Evolutionary conservation across 2,329 filamentous ascomycete genomes (phyloP), one percentile per base, ranked within the genome.

Genomic region (Aspergillus ruber): DNA sequence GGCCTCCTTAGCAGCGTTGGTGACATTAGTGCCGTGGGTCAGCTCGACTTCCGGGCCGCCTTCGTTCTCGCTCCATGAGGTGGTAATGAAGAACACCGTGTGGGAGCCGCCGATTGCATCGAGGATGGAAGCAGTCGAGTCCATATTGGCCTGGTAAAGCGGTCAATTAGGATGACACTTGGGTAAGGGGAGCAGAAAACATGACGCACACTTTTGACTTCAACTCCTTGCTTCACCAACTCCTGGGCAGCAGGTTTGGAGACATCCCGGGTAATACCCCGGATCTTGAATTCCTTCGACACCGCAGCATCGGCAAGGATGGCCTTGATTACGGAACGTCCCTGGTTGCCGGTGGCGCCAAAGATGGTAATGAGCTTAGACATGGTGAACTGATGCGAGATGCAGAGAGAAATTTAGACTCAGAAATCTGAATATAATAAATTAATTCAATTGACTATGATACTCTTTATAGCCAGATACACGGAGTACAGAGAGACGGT

Each of bases 271-370:
- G 74, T 78, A 43, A 80, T 68, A 33, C 68, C 76, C 7, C 77
- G 73, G 47, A 80, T 66, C 42, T 64, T 71, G 64, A 71, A 80
- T 46, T 72, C 56, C 38, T 68, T 56, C 1, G 73, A 74, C 15
- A 80, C 67, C 2, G 59, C 56, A 1, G 70, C 55, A 52, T 78
- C 70, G 32, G 65, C 65, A 8, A 78, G 66, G 9, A 80, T 64
- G 21, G 65, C 59, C 42, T 70, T 59, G 46, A 79, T 64, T 7
- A 79, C 65, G 7, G 74, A 74, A 9, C 73, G 64, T 15, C 77
- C 77, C 58, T 80, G 77, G 32, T 74, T 68, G 49, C 77, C 76
- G 0, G 77, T 80, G 18, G 75, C 76, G 7, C 77, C 76, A 44
- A 79, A 76, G 20, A 80, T 66, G 21, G 66, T 69, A 29, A 77